A percentile compares a stretch with the other conserved stretches of the same genome.
Evolutionary conservation across 495 filamentous ascomycete genomes (phyloP).

Genomic region (Symbiotaphrina buchneri): DNA sequence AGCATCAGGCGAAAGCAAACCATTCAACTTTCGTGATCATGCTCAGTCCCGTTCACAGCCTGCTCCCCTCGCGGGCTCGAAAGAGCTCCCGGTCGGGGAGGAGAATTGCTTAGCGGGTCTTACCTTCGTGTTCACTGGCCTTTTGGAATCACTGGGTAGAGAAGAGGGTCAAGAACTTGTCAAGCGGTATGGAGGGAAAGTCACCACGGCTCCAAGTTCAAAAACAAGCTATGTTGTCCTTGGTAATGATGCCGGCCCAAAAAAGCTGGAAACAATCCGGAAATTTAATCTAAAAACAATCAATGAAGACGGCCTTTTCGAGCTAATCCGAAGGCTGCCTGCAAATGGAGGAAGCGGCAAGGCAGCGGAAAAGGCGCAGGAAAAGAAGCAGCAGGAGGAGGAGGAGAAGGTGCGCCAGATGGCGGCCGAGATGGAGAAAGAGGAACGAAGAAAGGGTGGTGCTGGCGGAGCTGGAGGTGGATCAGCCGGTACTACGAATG

Average conservation of each 20-base stretch:
- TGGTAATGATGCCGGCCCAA: conserved; percentile 76
- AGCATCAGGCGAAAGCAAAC: conserved; percentile 23
- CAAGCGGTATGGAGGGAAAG: conserved; percentile 83
- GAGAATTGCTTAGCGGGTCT: conserved; percentile 88
- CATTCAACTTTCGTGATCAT: conserved; percentile 40
- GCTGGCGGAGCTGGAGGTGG: conserved; percentile 2
- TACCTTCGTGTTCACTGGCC: conserved; percentile 90
- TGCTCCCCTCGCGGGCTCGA: conserved; percentile 34
- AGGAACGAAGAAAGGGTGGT: conserved; percentile 17
- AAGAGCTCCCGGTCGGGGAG: conserved; percentile 59
- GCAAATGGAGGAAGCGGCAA: conserved; percentile 70
- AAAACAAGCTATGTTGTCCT: conserved; percentile 91
- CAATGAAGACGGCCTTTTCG: conserved; percentile 77
- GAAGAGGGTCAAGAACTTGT: conserved; percentile 76
- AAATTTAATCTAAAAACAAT: conserved; percentile 68
- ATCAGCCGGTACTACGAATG: conserved; percentile 7
- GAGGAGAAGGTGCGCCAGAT: conserved; percentile 52
- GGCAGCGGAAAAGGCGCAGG: conserved; percentile 61
- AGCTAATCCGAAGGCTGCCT: conserved; percentile 64
- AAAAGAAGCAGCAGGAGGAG: conserved; percentile 54
- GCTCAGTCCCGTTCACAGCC: conserved; percentile 26
- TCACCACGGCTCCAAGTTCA: conserved; percentile 60
- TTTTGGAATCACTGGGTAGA: conserved; percentile 54
- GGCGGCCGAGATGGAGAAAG: conserved; percentile 60
- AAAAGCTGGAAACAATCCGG: conserved; percentile 74